Evolutionary conservation across 2,329 filamentous ascomycete species (phyloP).

Genomic region (Apiospora rasikravindrae): DNA sequence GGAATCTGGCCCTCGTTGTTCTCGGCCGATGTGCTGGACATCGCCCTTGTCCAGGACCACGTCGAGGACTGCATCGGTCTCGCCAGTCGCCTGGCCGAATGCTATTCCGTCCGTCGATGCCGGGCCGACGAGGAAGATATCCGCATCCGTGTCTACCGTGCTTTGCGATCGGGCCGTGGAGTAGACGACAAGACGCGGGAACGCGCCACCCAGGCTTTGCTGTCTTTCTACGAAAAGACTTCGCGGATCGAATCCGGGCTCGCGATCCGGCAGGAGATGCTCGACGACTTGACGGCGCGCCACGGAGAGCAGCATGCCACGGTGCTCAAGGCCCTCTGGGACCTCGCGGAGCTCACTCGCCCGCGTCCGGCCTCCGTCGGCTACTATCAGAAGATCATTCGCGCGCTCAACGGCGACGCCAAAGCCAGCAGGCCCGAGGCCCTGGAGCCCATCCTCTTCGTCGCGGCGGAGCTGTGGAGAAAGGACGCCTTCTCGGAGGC

Average conservation of each 20-base stretch:
- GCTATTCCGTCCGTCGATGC: slow-evolving; percentile 46
- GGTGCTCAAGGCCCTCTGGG: slow-evolving; percentile 44
- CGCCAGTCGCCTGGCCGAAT: slow-evolving; percentile 50
- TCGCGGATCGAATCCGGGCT: slow-evolving; percentile 40
- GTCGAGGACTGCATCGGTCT: slow-evolving; percentile 52
- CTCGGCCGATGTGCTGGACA: slow-evolving; percentile 47
- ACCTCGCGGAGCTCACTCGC: slow-evolving; percentile 41
- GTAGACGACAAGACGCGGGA: slow-evolving; percentile 20
- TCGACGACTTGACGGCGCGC: slow-evolving; percentile 43
- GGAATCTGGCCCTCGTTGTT: slow-evolving; percentile 53
- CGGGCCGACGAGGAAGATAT: slow-evolving; percentile 43
- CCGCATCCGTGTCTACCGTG: slow-evolving; percentile 25
- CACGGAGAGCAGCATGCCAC: slow-evolving; percentile 40
- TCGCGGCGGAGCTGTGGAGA: slow-evolving; percentile 44
- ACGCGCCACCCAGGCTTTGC: slow-evolving; percentile 32
- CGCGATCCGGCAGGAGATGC: slow-evolving; percentile 43
- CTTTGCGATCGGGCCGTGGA: slow-evolving; percentile 2
- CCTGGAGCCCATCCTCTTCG: slow-evolving; percentile 43
- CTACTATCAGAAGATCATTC: slow-evolving; percentile 45
- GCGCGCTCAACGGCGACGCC: slow-evolving; percentile 43
- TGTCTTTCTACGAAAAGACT: slow-evolving; percentile 40
- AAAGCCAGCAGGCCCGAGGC: slow-evolving; percentile 42
- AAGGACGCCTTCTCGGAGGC: slow-evolving; percentile 45
- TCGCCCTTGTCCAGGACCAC: slow-evolving; percentile 47
- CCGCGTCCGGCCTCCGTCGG: slow-evolving; percentile 39